These are phyloP conservation scores for Fusarium sp. DNA, from an alignment of 2,329 filamentous ascomycete species.

Conservation along the genomic window DNA sequence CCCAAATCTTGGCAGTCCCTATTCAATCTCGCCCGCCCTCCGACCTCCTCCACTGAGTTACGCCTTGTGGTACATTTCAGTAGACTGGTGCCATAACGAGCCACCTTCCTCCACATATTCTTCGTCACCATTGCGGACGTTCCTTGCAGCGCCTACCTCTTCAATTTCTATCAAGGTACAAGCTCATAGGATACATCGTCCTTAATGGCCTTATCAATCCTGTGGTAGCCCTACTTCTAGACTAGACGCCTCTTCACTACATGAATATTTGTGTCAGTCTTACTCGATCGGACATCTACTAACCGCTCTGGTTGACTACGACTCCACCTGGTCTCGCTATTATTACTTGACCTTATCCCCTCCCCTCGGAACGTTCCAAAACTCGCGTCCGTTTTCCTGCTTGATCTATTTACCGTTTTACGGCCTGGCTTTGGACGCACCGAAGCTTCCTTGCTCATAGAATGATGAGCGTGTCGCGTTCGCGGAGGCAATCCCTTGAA, in stretches of 20 bases:
- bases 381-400: slow-evolving; percentile 19
- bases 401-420: slow-evolving; percentile 27
- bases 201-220: slow-evolving; percentile 31
- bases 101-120: slow-evolving; percentile 34
- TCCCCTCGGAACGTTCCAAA: slow-evolving; percentile 33
- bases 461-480: slow-evolving; percentile 63
- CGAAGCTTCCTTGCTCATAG: slow-evolving; percentile 34
- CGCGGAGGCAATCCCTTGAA: slow-evolving; percentile 60
- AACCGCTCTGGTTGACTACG: slow-evolving; percentile 36
- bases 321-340: slow-evolving; percentile 33
- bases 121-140: slow-evolving; percentile 26
- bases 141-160: slow-evolving; percentile 5
- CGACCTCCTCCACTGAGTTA: slow-evolving; percentile 1
- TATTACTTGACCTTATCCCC: slow-evolving; percentile 44
- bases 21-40: slow-evolving; percentile 21
- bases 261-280: slow-evolving; percentile 40
- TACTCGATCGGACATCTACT: slow-evolving; percentile 37
- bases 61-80: slow-evolving; percentile 7
- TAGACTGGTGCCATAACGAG: slow-evolving; percentile 36
- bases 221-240: slow-evolving; percentile 45
- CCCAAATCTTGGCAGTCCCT: slow-evolving; percentile 22
- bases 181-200: slow-evolving; percentile 21
- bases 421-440: slow-evolving; percentile 40
- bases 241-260: slow-evolving; percentile 45
- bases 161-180: slow-evolving; percentile 10